These are phyloP conservation scores for Melanomma pulvis-pyrius DNA, from an alignment of 495 filamentous ascomycete genomes.

Conservation along the genomic window DNA sequence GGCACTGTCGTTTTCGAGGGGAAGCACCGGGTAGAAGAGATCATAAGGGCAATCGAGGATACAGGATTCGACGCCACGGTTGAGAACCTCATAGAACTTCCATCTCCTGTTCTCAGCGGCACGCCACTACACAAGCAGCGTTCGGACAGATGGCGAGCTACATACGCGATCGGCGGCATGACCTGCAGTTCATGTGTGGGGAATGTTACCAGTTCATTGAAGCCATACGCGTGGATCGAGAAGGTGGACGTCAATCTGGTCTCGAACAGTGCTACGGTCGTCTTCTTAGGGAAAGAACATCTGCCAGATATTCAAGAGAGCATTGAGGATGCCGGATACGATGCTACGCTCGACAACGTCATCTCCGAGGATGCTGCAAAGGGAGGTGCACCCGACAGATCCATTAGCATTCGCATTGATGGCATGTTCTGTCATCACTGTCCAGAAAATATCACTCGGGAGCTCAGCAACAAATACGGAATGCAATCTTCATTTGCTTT, in stretches of 20 bases:
- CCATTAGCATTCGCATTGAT: slow-evolving; percentile 67
- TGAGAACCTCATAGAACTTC: slow-evolving; percentile 48
- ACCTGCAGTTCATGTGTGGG: slow-evolving; percentile 77
- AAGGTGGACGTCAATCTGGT: slow-evolving; percentile 70
- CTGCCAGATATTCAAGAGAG: slow-evolving; percentile 62
- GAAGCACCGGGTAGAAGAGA: slow-evolving; percentile 48
- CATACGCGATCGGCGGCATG: slow-evolving; percentile 79
- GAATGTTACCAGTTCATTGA: slow-evolving; percentile 64
- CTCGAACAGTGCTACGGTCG: slow-evolving; percentile 58
- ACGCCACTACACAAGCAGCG: not conserved
- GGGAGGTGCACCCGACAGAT: slow-evolving; percentile 50
- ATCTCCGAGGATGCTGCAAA: slow-evolving; percentile 19
- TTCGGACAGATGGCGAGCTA: slow-evolving; percentile 49
- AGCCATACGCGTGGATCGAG: slow-evolving; percentile 64
- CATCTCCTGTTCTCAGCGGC: not conserved
- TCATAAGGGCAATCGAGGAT: slow-evolving; percentile 57
- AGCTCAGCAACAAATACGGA: slow-evolving; percentile 55
- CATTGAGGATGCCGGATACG: slow-evolving; percentile 83
- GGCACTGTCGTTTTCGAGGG: slow-evolving; percentile 55
- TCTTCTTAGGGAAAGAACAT: slow-evolving; percentile 50
- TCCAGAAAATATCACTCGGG: slow-evolving; percentile 60
- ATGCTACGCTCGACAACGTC: slow-evolving; percentile 63
- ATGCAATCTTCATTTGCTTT: slow-evolving; percentile 52
- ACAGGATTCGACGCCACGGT: slow-evolving; percentile 59
- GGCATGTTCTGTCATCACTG: slow-evolving; percentile 92